These are phyloP conservation scores for Fusarium sp. DNA, from an alignment of 2,329 filamentous ascomycete species.

Conservation along the genomic window DNA sequence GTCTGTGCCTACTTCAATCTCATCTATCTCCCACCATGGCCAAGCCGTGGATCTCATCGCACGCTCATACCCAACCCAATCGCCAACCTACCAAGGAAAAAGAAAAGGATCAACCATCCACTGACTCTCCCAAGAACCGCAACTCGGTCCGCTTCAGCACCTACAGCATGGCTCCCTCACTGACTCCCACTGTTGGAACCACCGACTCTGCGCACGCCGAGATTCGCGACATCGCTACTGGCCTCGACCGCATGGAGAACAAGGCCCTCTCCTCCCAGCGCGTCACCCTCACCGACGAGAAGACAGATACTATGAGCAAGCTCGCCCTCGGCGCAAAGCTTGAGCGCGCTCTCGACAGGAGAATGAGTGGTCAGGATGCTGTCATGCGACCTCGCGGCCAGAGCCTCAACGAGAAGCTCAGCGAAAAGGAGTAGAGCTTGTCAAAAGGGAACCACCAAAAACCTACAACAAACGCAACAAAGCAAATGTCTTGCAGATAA, in stretches of 20 bases:
- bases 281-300: slow-evolving; percentile 76
- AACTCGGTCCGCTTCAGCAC: slow-evolving; percentile 69
- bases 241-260: slow-evolving; percentile 89
- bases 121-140: slow-evolving; percentile 56
- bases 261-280: slow-evolving; percentile 85
- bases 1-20: slow-evolving; percentile 12
- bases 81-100: slow-evolving; percentile 26
- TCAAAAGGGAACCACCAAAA: slow-evolving; percentile 11
- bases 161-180: slow-evolving; percentile 68
- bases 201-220: slow-evolving; percentile 67
- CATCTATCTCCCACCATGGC: slow-evolving; percentile 32
- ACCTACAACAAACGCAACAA: slow-evolving; percentile 1
- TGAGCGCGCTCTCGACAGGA: slow-evolving; percentile 84
- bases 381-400: slow-evolving; percentile 73
- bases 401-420: slow-evolving; percentile 53
- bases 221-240: slow-evolving; percentile 77
- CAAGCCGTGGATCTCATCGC: slow-evolving; percentile 35
- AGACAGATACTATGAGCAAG: slow-evolving; percentile 84
- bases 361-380: slow-evolving; percentile 91
- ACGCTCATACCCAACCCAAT: slow-evolving; percentile 31
- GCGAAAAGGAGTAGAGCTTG: slow-evolving; percentile 36
- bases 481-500: slow-evolving; percentile 34
- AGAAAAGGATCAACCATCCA: slow-evolving; percentile 27
- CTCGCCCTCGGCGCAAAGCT: slow-evolving; percentile 90
- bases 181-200: slow-evolving; percentile 68